Conservation (phyloP, 768 basidiomycete species). For the Tylopilus cervinicoccineus region DNA sequence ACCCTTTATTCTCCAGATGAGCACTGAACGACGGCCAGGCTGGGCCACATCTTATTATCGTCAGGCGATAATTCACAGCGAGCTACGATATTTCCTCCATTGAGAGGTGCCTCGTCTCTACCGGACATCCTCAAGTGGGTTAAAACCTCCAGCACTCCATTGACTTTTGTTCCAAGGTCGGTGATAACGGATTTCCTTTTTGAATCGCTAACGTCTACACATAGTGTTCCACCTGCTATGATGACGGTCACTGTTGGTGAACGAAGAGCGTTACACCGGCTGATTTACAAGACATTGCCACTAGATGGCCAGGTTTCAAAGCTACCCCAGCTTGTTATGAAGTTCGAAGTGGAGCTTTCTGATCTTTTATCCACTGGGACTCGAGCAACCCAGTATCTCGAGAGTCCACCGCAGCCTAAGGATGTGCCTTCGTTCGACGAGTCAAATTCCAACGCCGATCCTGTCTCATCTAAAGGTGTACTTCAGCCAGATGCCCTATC, state of each 20-base stretch:
- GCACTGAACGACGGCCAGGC: constrained; percentile 32
- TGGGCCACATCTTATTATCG: constrained; percentile 58
- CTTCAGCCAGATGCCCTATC: background rate
- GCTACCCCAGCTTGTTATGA: constrained; percentile 27
- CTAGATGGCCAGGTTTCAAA: constrained; percentile 4
- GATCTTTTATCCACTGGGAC: background rate
- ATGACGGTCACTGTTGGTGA: constrained; percentile 27
- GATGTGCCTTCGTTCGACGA: background rate
- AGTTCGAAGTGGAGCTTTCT: constrained; percentile 38
- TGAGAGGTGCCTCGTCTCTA: constrained; percentile 40
- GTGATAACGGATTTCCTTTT: background rate
- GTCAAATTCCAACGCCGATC: background rate
- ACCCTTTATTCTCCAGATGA: background rate
- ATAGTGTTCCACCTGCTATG: constrained; percentile 38
- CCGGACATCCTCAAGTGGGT: constrained; percentile 46
- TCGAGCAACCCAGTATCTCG: background rate
- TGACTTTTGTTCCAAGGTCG: constrained; percentile 54
- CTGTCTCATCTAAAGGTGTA: background rate
- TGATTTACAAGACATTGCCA: constrained; percentile 43
- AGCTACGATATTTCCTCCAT: constrained; percentile 43
- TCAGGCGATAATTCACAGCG: constrained; percentile 32
- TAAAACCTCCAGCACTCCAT: constrained; percentile 25
- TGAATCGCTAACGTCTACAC: background rate
- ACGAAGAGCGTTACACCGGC: constrained; percentile 40
- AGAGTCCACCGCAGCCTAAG: background rate